Base-by-base conservation (phyloP, 2,329 filamentous ascomycete species). In the Monosporascus sp. region DNA sequence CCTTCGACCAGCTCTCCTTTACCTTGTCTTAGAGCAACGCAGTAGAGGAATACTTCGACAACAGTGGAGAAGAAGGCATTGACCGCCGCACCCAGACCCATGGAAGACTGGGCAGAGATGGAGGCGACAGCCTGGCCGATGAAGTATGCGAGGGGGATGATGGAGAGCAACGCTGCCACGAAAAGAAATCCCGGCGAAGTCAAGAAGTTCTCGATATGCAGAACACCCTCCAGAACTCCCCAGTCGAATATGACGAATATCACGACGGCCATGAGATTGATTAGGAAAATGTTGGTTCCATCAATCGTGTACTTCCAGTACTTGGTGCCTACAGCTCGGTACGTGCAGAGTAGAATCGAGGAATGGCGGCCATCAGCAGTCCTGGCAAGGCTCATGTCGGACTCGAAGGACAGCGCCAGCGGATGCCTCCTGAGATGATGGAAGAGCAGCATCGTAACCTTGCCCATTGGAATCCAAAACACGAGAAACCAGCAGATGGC, bases 251-350 rank as follows among this genome's bases (percentile, higher is more conserved):
- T 95, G 65, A 93, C 89, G 67, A 99, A 97, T 24, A 89, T 75
- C n/a, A 99, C 94, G 18, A 99, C 83, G 14, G 85, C 88, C 74
- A 97, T 90, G 53, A 99, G 81, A 69, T 99, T 99, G 77, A 99
- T 97, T 60, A 99, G 83, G 74, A 99, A 97, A 67, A 99, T 96
- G 73, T 99, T 99, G 56, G 94, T 99, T 52, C 94, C 95, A 67
- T 99, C 94, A 54, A 99, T 80, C 4, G 94, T 99, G 73, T 99
- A 99, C 74, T 99, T 99, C 93, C 95, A 99, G 76, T 99, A 99
- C 70, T 93, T 93, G 61, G 85, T 79, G 14, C 94, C 94, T 14
- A 95, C 93, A 44, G 94, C 94, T 54, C 95, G 88, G 73, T 99
- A 99, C 6, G 94, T 99, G 79, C 94, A 99, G 36, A 99, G 80